Conservation (phyloP, 164 flowering plant species). For the Cinnamomum micranthum region DNA sequence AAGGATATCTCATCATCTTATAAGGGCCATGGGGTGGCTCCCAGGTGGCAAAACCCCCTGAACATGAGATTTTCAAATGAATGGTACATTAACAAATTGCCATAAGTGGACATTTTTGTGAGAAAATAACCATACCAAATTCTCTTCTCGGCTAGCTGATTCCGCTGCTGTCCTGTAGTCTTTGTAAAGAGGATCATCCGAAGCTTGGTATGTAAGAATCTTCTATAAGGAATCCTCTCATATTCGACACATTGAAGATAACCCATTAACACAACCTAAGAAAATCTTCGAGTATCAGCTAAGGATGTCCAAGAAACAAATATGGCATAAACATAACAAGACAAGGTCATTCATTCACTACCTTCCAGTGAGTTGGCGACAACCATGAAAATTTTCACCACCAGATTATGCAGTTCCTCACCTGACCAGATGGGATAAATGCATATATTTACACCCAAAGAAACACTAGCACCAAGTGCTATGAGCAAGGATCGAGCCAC, state of each 20-base stretch:
- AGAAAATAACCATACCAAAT: conserved; percentile 36
- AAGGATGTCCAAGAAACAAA: neutral
- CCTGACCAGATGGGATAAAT: conserved; percentile 95
- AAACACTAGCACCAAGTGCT: conserved; percentile 62
- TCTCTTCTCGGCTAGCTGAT: conserved; percentile 70
- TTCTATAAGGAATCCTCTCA: conserved; percentile 80
- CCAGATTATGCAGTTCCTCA: conserved; percentile 78
- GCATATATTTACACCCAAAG: conserved; percentile 58
- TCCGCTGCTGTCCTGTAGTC: conserved; percentile 78
- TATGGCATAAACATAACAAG: neutral
- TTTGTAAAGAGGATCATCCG: conserved; percentile 69
- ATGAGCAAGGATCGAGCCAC: conserved; percentile 61
- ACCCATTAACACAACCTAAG: conserved; percentile 73
- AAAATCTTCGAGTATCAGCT: conserved; percentile 2
- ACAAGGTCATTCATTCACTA: neutral
- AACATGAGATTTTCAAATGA: conserved; percentile 8
- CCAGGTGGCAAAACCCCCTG: conserved; percentile 81
- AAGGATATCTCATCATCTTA: conserved; percentile 62
- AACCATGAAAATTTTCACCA: conserved; percentile 66
- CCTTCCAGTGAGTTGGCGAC: conserved; percentile 49
- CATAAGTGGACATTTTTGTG: neutral
- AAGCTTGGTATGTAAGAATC: conserved; percentile 74
- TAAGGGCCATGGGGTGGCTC: conserved; percentile 96
- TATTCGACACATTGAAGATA: conserved; percentile 66
- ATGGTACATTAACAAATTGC: neutral